Percentiles rank a stretch among this genome's conserved stretches.
phyloP scores from a whole-genome alignment of 1,284 basidiomycete genomes.

The Ceratobasidium sp. region DNA sequence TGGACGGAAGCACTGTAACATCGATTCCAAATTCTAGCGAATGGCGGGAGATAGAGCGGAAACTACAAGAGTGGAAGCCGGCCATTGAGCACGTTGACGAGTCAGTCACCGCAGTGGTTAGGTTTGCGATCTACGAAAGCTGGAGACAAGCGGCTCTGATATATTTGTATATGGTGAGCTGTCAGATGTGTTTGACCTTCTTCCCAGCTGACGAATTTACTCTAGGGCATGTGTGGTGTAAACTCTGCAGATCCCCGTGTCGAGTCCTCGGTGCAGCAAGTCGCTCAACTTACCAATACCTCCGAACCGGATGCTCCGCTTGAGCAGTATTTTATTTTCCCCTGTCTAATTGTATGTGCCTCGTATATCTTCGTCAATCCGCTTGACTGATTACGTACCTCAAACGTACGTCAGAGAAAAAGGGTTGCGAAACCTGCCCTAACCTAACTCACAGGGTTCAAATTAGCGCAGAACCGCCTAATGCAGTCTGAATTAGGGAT shows the following conservation, averaged over 20 bases:
- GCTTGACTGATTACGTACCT: neutral
- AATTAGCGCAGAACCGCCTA: no score
- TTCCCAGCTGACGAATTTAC: neutral
- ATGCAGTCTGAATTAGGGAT: no score
- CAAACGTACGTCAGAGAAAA: no score
- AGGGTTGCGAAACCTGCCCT: no score
- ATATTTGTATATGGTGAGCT: conserved; percentile 34
- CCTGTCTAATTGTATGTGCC: conserved; percentile 24
- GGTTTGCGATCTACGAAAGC: conserved; percentile 11
- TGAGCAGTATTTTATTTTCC: neutral
- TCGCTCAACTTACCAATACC: neutral
- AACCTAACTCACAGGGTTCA: no score
- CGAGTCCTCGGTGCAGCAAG: conserved; percentile 10
- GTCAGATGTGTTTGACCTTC: no score
- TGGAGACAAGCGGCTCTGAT: conserved; percentile 39
- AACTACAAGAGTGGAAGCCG: neutral
- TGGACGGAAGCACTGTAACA: neutral
- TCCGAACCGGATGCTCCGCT: neutral
- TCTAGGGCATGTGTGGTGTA: conserved; percentile 17
- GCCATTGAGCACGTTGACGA: neutral
- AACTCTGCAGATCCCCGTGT: conserved; percentile 27
- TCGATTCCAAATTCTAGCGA: neutral
- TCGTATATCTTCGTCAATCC: neutral
- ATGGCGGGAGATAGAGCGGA: conserved; percentile 9
- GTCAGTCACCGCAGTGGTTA: neutral